Conservation (phyloP, 2,329 filamentous ascomycete genomes). For the Pseudogymnoascus sp. region DNA sequence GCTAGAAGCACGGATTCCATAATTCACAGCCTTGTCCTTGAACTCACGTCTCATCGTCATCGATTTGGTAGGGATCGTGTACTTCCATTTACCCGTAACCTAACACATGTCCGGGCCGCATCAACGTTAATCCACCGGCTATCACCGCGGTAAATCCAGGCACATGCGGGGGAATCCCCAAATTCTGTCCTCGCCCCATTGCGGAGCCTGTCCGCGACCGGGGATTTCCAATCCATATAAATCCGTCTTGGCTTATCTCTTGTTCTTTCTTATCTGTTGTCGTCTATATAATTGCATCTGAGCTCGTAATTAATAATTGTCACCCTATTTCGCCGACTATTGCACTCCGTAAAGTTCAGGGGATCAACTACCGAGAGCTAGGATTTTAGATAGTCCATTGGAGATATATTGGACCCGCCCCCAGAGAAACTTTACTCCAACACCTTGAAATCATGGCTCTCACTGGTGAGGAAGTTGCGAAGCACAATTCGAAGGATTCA, state of each 20-base stretch:
- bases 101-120: background rate
- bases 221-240: background rate
- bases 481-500: slow-evolving; percentile 74
- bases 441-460: slow-evolving; percentile 27
- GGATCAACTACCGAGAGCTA: background rate
- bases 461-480: slow-evolving; percentile 48
- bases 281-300: background rate
- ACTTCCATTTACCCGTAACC: background rate
- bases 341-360: background rate
- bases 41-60: background rate
- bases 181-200: background rate
- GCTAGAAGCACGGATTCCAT: background rate
- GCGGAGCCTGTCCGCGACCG: background rate
- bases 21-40: background rate
- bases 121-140: slow-evolving; percentile 5
- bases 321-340: background rate
- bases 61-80: background rate
- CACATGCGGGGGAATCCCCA: background rate
- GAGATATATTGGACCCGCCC: background rate
- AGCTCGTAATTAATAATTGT: background rate
- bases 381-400: background rate
- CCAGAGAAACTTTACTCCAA: background rate
- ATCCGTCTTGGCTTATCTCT: no score
- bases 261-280: no score
- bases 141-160: background rate